Conservation (phyloP, 2,329 filamentous ascomycete species). For the Zymoseptoria crescenta region DNA sequence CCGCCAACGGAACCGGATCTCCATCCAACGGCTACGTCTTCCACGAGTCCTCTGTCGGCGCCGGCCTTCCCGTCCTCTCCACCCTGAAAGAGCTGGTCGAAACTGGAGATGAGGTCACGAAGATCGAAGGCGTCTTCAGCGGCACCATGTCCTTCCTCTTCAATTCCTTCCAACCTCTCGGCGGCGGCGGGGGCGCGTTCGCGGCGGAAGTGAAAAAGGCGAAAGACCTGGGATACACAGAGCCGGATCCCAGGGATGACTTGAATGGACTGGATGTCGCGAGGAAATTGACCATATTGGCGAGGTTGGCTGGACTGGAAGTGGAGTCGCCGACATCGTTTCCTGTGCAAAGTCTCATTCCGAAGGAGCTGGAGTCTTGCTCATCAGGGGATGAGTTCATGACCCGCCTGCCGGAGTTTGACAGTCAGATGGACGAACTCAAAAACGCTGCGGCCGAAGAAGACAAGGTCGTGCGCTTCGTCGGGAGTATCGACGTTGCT, state of each 20-base stretch:
- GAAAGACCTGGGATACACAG: constrained; percentile 86
- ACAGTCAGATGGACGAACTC: constrained; percentile 79
- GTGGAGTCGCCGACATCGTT: constrained; percentile 81
- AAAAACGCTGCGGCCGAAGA: constrained; percentile 79
- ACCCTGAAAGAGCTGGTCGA: constrained; percentile 90
- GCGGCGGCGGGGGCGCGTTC: constrained; percentile 71
- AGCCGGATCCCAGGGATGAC: constrained; percentile 80
- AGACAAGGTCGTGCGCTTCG: constrained; percentile 88
- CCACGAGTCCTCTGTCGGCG: constrained; percentile 91
- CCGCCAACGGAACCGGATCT: constrained; percentile 50
- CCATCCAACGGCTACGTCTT: constrained; percentile 64
- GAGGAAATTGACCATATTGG: constrained; percentile 92
- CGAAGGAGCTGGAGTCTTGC: constrained; percentile 71
- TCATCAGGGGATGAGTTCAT: constrained; percentile 80
- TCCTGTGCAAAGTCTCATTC: constrained; percentile 89
- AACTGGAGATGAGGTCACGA: constrained; percentile 83
- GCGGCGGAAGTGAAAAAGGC: constrained; percentile 86
- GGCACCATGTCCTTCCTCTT: constrained; percentile 98
- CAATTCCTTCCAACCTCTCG: constrained; percentile 86
- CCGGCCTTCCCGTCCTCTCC: constrained; percentile 85
- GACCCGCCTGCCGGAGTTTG: constrained; percentile 68
- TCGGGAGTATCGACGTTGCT: constrained; percentile 85
- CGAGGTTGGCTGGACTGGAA: constrained; percentile 71
- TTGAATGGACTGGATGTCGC: constrained; percentile 85
- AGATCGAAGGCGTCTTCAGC: constrained; percentile 94